These are phyloP conservation scores for Fusarium illudens DNA, from an alignment of 2,329 filamentous ascomycete genomes.

Conservation along the genomic window DNA sequence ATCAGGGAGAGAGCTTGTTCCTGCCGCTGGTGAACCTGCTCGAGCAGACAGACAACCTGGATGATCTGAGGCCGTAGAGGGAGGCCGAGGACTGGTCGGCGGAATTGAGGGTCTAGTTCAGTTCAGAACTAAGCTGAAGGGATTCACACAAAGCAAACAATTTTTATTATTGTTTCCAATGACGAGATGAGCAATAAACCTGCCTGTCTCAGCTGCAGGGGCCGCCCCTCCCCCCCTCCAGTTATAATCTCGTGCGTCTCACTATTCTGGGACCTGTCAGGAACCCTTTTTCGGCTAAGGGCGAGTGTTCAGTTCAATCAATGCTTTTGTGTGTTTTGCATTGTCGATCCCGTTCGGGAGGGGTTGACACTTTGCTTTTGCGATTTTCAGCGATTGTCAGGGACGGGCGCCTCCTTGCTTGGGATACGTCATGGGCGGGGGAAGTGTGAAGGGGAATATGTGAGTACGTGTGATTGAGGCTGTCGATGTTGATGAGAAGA, in stretches of 20 bases:
- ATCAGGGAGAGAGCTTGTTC: constrained; percentile 41
- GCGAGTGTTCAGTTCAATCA: neutral
- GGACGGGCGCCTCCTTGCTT: neutral
- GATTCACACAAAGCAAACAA: neutral
- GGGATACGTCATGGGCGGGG: neutral
- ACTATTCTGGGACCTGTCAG: neutral
- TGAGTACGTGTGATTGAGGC: neutral
- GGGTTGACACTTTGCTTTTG: neutral
- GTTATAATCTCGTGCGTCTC: neutral
- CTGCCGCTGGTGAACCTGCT: constrained; percentile 46
- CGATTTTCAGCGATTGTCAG: neutral
- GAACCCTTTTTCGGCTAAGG: neutral
- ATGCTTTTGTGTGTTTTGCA: neutral
- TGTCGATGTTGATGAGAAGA: neutral
- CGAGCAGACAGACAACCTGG: constrained; percentile 33
- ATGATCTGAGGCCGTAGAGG: constrained; percentile 27
- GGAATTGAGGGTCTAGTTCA: neutral
- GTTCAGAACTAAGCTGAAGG: neutral
- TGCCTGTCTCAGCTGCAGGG: neutral
- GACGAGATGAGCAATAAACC: neutral
- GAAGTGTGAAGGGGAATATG: neutral
- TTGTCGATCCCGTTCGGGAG: neutral
- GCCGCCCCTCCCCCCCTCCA: neutral
- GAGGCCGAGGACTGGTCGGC: neutral
- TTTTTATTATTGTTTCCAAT: too few relatives aligned